Evolutionary conservation across 176 grass and related monocot genomes (phyloP), one percentile per base, ranked within the genome.

Genomic region (Oryza glaberrima): DNA sequence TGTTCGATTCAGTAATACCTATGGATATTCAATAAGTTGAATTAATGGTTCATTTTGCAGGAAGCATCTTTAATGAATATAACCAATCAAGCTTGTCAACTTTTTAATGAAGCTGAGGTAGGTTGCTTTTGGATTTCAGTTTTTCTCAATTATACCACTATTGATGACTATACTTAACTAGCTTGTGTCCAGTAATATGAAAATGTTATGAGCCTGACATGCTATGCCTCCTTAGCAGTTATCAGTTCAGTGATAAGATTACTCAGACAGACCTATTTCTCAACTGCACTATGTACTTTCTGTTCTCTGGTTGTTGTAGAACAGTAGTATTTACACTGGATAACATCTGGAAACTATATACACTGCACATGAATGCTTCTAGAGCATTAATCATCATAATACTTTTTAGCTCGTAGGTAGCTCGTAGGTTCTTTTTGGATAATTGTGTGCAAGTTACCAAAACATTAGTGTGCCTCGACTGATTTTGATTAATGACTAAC

Each of bases 11-110:
- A 34, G 45, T 51, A 6, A 77, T 30, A 61, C 46, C 47, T 84
- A 36, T 80, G 75, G 23, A 60, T 61, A 77, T 60, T 85, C 88
- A 51, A 8, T 75, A 14, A 80, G 45, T 65, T 41, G 40, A 41
- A 41, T 1, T 48, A 34, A 12, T 16, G 86, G 54, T 77, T 72
- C 63, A 43, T 6, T 84, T 60, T 95, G 88, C 84, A 99, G 96
- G 91, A 99, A 92, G 93, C 96, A 86, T 95, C 96, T 81, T 87
- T 99, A 45, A 69, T 99, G 86, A 92, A 96, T 74, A 92, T 92
- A 76, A 99, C 93, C 15, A 81, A 95, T 88, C 96, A 96, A 92
- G 96, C 96, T 80, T 99, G 96, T 85, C 81, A 88, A 20, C 91
- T 99, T 87, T 99, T 99, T 58, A 91, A 90, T 90, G 83, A 95